A percentile compares a stretch with the other conserved stretches of the same genome.
Conservation (phyloP, 192 early-diverging fungal genomes). For the Dimargaris xerosporica region DNA sequence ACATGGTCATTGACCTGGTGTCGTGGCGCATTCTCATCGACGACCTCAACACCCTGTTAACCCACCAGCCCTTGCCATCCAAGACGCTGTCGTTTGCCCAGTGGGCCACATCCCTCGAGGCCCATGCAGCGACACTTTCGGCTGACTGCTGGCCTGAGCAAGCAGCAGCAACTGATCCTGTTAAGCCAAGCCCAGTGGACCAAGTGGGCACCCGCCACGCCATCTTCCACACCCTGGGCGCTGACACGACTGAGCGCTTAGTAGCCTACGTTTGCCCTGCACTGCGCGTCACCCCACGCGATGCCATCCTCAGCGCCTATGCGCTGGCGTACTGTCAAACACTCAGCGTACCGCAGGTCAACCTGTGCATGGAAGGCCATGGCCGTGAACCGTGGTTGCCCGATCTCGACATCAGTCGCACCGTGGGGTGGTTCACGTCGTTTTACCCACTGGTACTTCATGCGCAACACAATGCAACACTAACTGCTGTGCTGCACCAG, state of each 20-base stretch:
- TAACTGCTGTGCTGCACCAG: not conserved
- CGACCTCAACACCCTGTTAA: conserved; percentile 14
- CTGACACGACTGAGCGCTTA: not conserved
- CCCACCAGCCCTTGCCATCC: conserved; percentile 10
- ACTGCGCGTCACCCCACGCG: conserved; percentile 3
- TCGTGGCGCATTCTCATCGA: conserved; percentile 24
- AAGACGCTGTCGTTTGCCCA: conserved; percentile 15
- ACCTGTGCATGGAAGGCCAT: conserved; percentile 8
- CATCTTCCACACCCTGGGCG: not conserved
- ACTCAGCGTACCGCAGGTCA: not conserved
- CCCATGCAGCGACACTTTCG: not conserved
- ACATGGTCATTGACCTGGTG: conserved; percentile 18
- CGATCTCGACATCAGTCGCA: conserved; percentile 3
- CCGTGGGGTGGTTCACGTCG: conserved; percentile 23
- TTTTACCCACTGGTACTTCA: conserved; percentile 11
- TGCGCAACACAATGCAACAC: not conserved
- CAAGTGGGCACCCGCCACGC: not conserved
- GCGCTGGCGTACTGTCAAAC: not conserved
- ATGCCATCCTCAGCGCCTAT: not conserved
- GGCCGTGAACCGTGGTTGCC: conserved; percentile 9
- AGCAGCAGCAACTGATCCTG: too few species aligned
- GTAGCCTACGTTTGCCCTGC: not conserved
- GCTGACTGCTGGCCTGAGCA: conserved; percentile 7
- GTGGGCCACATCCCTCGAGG: conserved; percentile 11
- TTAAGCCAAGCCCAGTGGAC: too few species aligned